Evolutionary conservation across 1,139 yeast genomes (phyloP).

Genomic region (Magnusiomyces fungicola): DNA sequence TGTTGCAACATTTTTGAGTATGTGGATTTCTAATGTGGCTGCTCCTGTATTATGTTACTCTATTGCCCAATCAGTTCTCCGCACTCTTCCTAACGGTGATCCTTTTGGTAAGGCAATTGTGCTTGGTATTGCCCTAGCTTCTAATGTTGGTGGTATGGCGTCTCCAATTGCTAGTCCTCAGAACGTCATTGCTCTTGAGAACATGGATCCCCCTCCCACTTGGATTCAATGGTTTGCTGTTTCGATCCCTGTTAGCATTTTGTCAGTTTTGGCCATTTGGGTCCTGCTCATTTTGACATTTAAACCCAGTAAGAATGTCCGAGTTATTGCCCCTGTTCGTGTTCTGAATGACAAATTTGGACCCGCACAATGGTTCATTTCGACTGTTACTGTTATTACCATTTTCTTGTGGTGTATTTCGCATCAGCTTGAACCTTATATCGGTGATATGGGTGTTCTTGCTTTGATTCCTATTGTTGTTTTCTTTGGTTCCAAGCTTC

Average conservation of each 20-base stretch:
- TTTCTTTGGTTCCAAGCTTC: conserved; percentile 80
- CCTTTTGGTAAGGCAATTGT: conserved; percentile 77
- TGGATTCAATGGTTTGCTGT: conserved; percentile 95
- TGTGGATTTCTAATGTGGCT: conserved; percentile 97
- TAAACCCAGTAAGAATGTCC: conserved; percentile 43
- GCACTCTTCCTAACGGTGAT: conserved; percentile 73
- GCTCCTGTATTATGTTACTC: conserved; percentile 91
- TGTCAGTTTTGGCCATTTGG: conserved; percentile 65
- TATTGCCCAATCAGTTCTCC: conserved; percentile 77
- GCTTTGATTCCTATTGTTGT: conserved; percentile 78
- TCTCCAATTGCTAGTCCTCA: conserved; percentile 96
- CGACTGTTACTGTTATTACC: conserved; percentile 58
- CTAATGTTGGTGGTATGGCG: conserved; percentile 92
- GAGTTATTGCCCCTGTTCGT: conserved; percentile 52
- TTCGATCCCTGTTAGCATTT: conserved; percentile 66
- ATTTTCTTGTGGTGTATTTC: conserved; percentile 83
- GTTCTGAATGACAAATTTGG: conserved; percentile 58
- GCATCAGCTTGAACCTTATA: conserved; percentile 53
- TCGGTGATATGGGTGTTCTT: conserved; percentile 88
- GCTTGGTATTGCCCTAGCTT: conserved; percentile 83
- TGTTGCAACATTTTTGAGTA: conserved; percentile 76
- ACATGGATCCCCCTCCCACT: conserved; percentile 84
- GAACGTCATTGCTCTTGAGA: conserved; percentile 78
- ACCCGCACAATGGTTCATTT: conserved; percentile 62
- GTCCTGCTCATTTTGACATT: conserved; percentile 58